Evolutionary conservation across 2,329 filamentous ascomycete species (phyloP), one percentile per base, ranked within the genome.

Genomic region (Golovinomyces cichoracearum): DNA sequence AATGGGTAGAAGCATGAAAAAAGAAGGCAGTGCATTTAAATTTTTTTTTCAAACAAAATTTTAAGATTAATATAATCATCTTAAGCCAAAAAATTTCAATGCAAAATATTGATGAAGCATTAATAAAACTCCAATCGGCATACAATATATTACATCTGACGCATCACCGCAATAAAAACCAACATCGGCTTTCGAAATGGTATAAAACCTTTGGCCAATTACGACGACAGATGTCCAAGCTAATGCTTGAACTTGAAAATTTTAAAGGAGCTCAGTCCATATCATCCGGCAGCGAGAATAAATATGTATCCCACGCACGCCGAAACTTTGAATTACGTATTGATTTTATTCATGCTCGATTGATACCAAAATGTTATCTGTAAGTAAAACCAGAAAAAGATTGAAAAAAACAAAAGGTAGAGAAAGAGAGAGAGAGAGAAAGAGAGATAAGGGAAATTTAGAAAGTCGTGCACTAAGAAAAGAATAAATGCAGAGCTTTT

Each of bases 101-200:
- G n/a, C n/a, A n/a, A n/a, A n/a, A n/a, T n/a, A n/a, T n/a, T n/a
- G n/a, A n/a, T n/a, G n/a, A n/a, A n/a, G n/a, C n/a, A n/a, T n/a
- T n/a, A n/a, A n/a, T n/a, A 9, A 33, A 33, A 15, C 29, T 33
- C 3, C 29, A 33, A 33, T 10, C 10, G 29, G n/a, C n/a, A 33
- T 56, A 66, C 25, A 61, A 71, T 46, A 64, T 86, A 44, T 73
- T 94, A 41, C 69, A 79, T 57, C 72, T 81, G 54, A 73, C 92
- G 57, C 74, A 78, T 63, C 77, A 83, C 61, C 83, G 85, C 57
- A 90, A 94, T 67, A 79, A 78, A 60, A 95, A 94, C 65, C 88
- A 95, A 65, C 88, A 95, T 63, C 77, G 77, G 49, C 69, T 72
- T 53, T 73, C 78, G 26, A 74, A 76, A 59, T 98, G 88, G 88